A percentile compares a stretch with the other conserved stretches of the same genome.
These are phyloP conservation scores for Candida fluviatilis DNA, from an alignment of 805 yeast species.

Conservation along the genomic window DNA sequence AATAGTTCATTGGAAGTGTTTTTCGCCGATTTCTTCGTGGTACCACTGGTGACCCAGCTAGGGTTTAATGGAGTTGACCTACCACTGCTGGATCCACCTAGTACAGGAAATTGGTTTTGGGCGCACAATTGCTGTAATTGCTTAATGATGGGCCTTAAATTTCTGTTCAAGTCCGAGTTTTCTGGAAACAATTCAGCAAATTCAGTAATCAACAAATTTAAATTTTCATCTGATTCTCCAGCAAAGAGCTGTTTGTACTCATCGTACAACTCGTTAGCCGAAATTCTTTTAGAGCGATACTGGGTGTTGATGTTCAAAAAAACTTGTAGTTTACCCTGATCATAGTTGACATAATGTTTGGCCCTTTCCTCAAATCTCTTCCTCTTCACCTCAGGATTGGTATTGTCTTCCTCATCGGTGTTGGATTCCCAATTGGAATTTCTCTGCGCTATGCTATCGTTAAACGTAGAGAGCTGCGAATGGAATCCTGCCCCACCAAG, in stretches of 20 bases:
- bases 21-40: constrained; percentile 6
- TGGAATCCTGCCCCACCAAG: constrained; percentile 27
- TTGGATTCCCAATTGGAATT: constrained; percentile 11
- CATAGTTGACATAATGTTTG: constrained; percentile 65
- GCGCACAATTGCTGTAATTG: constrained; percentile 15
- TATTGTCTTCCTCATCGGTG: constrained; percentile 18
- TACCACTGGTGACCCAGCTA: constrained; percentile 7
- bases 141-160: constrained; percentile 22
- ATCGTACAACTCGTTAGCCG: constrained; percentile 44
- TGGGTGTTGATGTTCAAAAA: constrained; percentile 49
- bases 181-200: constrained; percentile 52
- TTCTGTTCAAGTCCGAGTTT: constrained; percentile 41
- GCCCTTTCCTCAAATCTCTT: constrained; percentile 81
- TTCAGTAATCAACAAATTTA: constrained; percentile 56
- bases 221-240: constrained; percentile 40
- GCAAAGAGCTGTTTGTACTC: constrained; percentile 48
- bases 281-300: constrained; percentile 43
- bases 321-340: constrained; percentile 39
- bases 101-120: constrained; percentile 47
- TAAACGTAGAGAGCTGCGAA: constrained; percentile 62
- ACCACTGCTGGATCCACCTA: constrained; percentile 24
- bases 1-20: constrained; percentile 20
- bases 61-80: constrained; percentile 9
- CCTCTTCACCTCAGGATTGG: constrained; percentile 44
- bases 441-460: constrained; percentile 8